Evolutionary conservation across 169 alveolate genomes (phyloP).

Genomic region (Babesia caballi): DNA sequence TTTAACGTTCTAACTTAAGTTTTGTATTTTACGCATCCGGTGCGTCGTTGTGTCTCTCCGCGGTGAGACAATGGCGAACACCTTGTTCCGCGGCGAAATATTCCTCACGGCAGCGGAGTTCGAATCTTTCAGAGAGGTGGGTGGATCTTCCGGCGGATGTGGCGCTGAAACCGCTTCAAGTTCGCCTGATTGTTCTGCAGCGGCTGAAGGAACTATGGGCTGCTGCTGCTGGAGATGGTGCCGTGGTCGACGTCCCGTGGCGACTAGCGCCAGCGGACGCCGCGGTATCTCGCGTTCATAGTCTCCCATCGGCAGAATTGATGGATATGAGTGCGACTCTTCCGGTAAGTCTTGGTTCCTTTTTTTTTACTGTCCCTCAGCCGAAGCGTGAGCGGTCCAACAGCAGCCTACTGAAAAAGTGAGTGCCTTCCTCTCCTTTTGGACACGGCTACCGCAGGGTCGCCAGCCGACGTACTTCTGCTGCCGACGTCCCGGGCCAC

Average conservation of each 20-base stretch:
- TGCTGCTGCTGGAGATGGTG: not conserved
- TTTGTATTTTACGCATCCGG: not conserved
- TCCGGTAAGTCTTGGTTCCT: not conserved
- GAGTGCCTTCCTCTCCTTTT: not conserved
- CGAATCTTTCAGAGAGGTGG: slow-evolving; percentile 12
- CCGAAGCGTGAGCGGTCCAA: slow-evolving; percentile 29
- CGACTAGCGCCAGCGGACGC: slow-evolving; percentile 18
- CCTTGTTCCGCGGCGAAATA: slow-evolving; percentile 30
- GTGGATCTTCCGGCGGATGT: not conserved
- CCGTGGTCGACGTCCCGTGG: slow-evolving; percentile 32
- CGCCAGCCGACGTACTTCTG: not conserved
- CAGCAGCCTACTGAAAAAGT: not conserved
- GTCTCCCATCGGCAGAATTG: not conserved
- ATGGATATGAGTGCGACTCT: not conserved
- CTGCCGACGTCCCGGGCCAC: slow-evolving; percentile 19
- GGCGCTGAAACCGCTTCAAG: not conserved
- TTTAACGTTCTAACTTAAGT: no score
- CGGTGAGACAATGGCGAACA: slow-evolving; percentile 23
- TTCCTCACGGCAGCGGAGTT: slow-evolving; percentile 31
- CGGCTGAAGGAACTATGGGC: slow-evolving; percentile 25
- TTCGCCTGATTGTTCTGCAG: not conserved
- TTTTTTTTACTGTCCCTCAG: not conserved
- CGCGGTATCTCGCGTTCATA: slow-evolving; percentile 8
- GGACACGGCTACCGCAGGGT: not conserved
- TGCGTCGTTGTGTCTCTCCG: not conserved